phyloP scores from a whole-genome alignment of 768 basidiomycete species.

The Chalciporus pseudorubinellus region DNA sequence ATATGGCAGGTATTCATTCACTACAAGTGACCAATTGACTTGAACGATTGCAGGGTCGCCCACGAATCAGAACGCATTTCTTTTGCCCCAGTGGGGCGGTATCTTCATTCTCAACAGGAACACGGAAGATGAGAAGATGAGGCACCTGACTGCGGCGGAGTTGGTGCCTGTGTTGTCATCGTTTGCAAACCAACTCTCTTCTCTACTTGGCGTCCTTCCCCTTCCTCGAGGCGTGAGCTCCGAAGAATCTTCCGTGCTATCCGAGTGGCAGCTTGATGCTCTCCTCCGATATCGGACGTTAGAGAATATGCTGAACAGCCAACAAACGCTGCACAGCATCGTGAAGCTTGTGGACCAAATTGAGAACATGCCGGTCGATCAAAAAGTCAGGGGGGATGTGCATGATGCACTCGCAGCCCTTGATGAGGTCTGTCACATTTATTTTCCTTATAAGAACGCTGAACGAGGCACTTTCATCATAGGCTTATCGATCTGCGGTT shows the following conservation, averaged over 20 bases:
- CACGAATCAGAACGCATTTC: conserved; percentile 64
- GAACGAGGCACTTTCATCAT: conserved; percentile 10
- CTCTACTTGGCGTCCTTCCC: conserved; percentile 77
- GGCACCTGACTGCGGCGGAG: conserved; percentile 35
- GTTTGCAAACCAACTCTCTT: conserved; percentile 70
- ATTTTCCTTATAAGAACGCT: background rate
- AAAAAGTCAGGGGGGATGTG: conserved; percentile 72
- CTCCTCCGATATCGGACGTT: conserved; percentile 65
- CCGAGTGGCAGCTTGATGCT: conserved; percentile 80
- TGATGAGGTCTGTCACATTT: conserved; percentile 53
- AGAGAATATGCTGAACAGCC: conserved; percentile 65
- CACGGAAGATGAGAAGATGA: conserved; percentile 19
- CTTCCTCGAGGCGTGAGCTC: conserved; percentile 49
- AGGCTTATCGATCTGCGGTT: conserved; percentile 23
- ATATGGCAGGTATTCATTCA: conserved; percentile 39
- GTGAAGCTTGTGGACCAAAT: conserved; percentile 82
- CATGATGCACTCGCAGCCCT: conserved; percentile 67
- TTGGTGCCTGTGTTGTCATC: conserved; percentile 55
- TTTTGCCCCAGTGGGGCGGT: conserved; percentile 93
- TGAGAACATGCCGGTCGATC: conserved; percentile 87
- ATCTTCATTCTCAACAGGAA: conserved; percentile 74
- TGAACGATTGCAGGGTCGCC: conserved; percentile 39
- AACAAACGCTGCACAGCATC: conserved; percentile 80
- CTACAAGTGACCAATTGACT: conserved; percentile 8
- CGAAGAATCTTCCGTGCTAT: conserved; percentile 35